Base-by-base conservation (phyloP, 2,329 filamentous ascomycete genomes). In the Emmonsiellopsis sp. region DNA sequence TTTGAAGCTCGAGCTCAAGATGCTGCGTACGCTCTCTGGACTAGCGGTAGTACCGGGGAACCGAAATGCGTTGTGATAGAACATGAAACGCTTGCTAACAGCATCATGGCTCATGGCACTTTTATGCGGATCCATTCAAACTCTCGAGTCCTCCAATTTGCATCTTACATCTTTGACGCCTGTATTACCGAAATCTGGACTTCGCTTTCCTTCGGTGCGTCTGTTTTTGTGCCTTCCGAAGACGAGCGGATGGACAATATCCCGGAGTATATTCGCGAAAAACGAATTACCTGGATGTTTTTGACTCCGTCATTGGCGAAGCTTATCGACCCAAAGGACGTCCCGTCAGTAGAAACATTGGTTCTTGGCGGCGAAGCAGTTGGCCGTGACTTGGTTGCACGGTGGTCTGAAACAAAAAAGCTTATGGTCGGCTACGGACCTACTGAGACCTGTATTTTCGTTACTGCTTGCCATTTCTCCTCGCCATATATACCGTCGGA, bases 1-100 rank as follows among this genome's bases (percentile, higher is more conserved):
- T 31, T 47, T 33, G n/a, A 27, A 33, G 13, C 7, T 33, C 17
- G 21, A 33, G 11, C 27, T 11, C 7, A 31, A 14, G 27, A 13
- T n/a, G n/a, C 44, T 5, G 85, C 87, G 0, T 93, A 90, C 62
- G 70, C 94, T 48, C 86, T 92, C 0, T 94, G 93, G 67, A 87
- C 83, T 51, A 88, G 84, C 7, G 90, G 90, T 7, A 95, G 89
- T 0, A 95, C 90, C 0, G 89, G 90, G 0, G 73, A 87, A 49
- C 88, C 89, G 1, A 95, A 95, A 68, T 89, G 88, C 5, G 88
- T 94, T 11, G 36, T 51, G 11, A 42, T 51, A 11, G 48, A 42
- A 32, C 34, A 51, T 14, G 6, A 13, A n/a, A n/a, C 47, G 13
- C n/a, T 49, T 37, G 11, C 13, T 32, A 39, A 27, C n/a, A 40